phyloP scores from a whole-genome alignment of 2,329 filamentous ascomycete species.

The Acephala macrosclerotiorum region DNA sequence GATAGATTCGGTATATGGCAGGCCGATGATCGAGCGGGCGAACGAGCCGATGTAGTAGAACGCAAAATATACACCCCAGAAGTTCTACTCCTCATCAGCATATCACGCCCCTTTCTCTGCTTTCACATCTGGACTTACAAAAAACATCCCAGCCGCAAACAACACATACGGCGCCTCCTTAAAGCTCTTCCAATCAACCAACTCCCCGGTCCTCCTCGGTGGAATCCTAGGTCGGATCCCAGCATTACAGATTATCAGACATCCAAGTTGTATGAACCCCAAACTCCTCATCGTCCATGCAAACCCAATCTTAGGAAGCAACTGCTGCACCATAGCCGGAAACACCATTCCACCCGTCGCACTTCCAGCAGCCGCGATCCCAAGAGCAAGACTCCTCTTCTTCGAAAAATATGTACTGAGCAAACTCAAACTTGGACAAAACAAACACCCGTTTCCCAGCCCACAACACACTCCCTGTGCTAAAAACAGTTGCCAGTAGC shows the following conservation, averaged over 20 bases:
- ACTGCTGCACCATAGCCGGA: slow-evolving; percentile 50
- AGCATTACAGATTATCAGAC: slow-evolving; percentile 45
- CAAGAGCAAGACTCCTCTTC: slow-evolving; percentile 48
- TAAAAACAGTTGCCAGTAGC: slow-evolving; percentile 53
- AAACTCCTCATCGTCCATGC: slow-evolving; percentile 54
- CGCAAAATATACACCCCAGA: slow-evolving; percentile 55
- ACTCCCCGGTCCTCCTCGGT: slow-evolving; percentile 49
- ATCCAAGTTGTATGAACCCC: slow-evolving; percentile 53
- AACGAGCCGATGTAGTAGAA: slow-evolving; percentile 49
- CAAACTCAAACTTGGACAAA: slow-evolving; percentile 49
- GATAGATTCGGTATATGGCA: slow-evolving; percentile 53
- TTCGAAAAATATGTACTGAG: slow-evolving; percentile 51
- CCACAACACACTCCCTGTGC: slow-evolving; percentile 52
- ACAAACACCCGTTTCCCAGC: slow-evolving; percentile 50
- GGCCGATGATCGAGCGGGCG: slow-evolving; percentile 45
- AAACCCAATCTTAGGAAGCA: slow-evolving; percentile 53
- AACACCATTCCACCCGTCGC: slow-evolving; percentile 53
- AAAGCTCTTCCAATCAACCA: slow-evolving; percentile 54
- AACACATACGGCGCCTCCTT: slow-evolving; percentile 53
- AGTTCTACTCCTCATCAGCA: slow-evolving; percentile 35
- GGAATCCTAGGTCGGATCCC: slow-evolving; percentile 51
- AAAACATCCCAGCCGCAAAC: slow-evolving; percentile 52
- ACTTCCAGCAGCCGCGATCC: slow-evolving; percentile 47
- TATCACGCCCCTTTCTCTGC: background rate
- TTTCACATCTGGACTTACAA: slow-evolving; percentile 36